Evolutionary conservation across 2,329 filamentous ascomycete species (phyloP), one percentile per base, ranked within the genome.

Genomic region (Paramyrothecium roridum): DNA sequence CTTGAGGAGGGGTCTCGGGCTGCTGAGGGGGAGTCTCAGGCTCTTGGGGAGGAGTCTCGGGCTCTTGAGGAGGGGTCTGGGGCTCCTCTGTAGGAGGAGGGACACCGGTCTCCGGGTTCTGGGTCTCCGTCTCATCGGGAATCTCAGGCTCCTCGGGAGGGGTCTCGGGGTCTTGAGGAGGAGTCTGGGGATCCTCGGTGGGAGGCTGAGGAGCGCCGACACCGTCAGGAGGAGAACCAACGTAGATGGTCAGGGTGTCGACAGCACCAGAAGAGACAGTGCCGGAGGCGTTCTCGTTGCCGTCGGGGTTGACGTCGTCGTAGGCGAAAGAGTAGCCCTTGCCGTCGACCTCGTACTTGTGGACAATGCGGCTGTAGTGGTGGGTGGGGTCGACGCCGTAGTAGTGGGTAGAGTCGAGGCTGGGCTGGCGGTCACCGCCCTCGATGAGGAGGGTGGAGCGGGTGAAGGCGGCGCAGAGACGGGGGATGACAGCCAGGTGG

Each of bases 241-340:
- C 49, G 20, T 20, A 72, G 20, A 74, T 60, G 1, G 63, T 69
- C 54, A 73, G 54, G 13, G 50, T 60, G 3, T 64, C 55, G 0
- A 66, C 64, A 11, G 50, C 56, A 1, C 60, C 63, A 1, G 68
- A 67, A 0, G 63, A 52, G 17, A 74, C 64, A 16, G 65, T 57
- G 0, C 71, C 73, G 1, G 73, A 73, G 3, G 81, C 80, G 64
- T 87, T 82, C 59, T 77, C 72, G 26, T 78, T 76, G 19, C 78
- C 82, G 56, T 30, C 30, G n/a, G 84, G 80, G 54, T 83, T 81
- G 19, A 89, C 86, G 65, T 89, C 86, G 63, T 89, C 86, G 61
- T 88, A 89, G 0, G 86, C 77, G 64, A 88, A 89, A 0, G 83
- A 81, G 64, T 89, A 89, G 0, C 86, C 86, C 48, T 76, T 72